These are phyloP conservation scores for Psilocybe azurescens DNA, from an alignment of 768 basidiomycete species.

Conservation along the genomic window DNA sequence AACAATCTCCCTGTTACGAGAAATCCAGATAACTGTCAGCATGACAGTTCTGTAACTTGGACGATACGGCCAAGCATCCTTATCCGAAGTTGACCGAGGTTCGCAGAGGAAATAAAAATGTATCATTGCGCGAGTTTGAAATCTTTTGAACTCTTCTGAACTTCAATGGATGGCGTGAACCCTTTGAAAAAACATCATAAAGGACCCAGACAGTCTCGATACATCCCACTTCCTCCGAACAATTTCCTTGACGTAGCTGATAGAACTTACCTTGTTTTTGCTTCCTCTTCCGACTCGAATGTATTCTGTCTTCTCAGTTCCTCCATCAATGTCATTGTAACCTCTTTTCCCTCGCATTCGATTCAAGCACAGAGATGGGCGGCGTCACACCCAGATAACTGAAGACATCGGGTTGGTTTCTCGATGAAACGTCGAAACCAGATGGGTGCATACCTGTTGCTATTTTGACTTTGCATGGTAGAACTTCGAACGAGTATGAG, in stretches of 20 bases:
- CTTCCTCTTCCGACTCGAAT: constrained; percentile 90
- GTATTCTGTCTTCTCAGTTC: constrained; percentile 86
- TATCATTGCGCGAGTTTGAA: neutral
- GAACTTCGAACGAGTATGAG: neutral
- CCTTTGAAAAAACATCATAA: neutral
- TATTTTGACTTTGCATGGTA: constrained; percentile 26
- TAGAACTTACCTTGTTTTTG: constrained; percentile 77
- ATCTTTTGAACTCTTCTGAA: neutral
- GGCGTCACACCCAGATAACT: constrained; percentile 86
- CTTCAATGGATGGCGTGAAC: neutral
- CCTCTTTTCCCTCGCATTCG: constrained; percentile 82
- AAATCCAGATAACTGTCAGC: constrained; percentile 16
- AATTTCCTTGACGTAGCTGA: neutral
- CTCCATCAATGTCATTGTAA: constrained; percentile 85
- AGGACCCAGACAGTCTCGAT: neutral
- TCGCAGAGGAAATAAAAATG: neutral
- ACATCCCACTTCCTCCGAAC: neutral
- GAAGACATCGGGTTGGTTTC: constrained; percentile 10
- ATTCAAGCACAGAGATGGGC: constrained; percentile 80
- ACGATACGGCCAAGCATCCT: neutral
- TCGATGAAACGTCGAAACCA: constrained; percentile 7
- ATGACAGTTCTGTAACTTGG: neutral
- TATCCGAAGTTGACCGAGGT: neutral
- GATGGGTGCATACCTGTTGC: constrained; percentile 24
- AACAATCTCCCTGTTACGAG: constrained; percentile 79